Evolutionary conservation across 2,329 filamentous ascomycete genomes (phyloP).

Genomic region (Coniochaeta prunicola): DNA sequence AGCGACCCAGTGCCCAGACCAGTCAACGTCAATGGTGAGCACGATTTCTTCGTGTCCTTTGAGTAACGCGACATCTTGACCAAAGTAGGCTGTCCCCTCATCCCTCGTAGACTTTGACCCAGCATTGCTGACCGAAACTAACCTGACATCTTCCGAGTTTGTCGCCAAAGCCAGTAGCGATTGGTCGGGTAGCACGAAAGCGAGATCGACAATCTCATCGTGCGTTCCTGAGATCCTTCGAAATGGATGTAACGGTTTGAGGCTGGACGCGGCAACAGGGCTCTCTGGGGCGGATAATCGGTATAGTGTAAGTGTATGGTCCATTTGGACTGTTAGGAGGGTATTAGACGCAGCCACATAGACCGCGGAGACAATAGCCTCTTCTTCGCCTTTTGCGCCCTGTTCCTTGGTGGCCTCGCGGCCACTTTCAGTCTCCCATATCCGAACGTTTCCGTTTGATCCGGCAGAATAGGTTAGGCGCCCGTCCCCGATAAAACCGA

Average conservation of each 20-base stretch:
- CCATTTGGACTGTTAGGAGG: constrained; percentile 76
- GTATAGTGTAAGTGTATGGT: constrained; percentile 80
- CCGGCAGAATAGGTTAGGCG: constrained; percentile 76
- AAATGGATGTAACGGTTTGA: constrained; percentile 42
- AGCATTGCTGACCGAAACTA: constrained; percentile 62
- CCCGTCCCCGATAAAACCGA: constrained; percentile 69
- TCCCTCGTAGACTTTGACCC: constrained; percentile 19
- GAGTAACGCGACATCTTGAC: constrained; percentile 77
- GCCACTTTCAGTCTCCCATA: constrained; percentile 76
- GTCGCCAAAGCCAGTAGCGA: constrained; percentile 85
- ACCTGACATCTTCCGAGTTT: constrained; percentile 86
- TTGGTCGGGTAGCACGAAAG: constrained; percentile 72
- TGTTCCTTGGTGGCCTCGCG: constrained; percentile 75
- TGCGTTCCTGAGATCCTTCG: constrained; percentile 90
- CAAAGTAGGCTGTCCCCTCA: constrained; percentile 58
- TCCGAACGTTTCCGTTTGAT: constrained; percentile 70
- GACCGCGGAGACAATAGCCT: constrained; percentile 65
- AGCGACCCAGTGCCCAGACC: constrained; percentile 94
- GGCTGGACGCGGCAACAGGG: constrained; percentile 4
- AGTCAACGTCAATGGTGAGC: constrained; percentile 88
- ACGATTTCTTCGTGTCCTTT: constrained; percentile 94
- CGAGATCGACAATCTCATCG: constrained; percentile 94
- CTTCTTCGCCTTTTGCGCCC: constrained; percentile 47
- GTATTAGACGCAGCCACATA: constrained; percentile 59
- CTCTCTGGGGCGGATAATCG: constrained; percentile 32